These are phyloP conservation scores for Podospora australis DNA, from an alignment of 495 filamentous ascomycete genomes.

Conservation along the genomic window DNA sequence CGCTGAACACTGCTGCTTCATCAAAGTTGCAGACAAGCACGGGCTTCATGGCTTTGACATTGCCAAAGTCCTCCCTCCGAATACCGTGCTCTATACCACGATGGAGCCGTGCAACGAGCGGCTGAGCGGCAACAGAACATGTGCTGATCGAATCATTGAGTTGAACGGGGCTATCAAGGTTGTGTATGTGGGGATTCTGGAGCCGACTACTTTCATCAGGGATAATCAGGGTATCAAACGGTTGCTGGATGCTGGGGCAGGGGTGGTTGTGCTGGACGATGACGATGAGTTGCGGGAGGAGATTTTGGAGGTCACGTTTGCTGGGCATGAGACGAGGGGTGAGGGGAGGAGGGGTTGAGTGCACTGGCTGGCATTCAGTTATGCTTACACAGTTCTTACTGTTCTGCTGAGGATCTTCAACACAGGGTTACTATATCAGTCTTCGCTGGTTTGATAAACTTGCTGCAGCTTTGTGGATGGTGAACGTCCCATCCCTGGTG, in stretches of 20 bases:
- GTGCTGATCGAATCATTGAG: constrained; percentile 62
- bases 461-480: too few relatives aligned
- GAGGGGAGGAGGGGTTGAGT: not conserved
- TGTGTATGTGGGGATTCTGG: constrained; percentile 71
- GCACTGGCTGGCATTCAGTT: too few relatives aligned
- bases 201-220: constrained; percentile 70
- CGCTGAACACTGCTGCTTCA: constrained; percentile 44
- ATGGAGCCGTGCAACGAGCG: constrained; percentile 79
- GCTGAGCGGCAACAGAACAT: constrained; percentile 62
- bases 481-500: too few relatives aligned
- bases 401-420: too few relatives aligned
- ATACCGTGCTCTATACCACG: constrained; percentile 66
- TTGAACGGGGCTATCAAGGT: constrained; percentile 51
- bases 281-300: constrained; percentile 38
- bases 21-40: constrained; percentile 38
- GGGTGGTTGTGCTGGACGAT: constrained; percentile 56
- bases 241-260: constrained; percentile 56
- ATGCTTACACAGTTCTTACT: too few relatives aligned
- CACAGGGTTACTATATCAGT: too few relatives aligned
- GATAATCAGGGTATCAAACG: constrained; percentile 59
- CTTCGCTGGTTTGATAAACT: too few relatives aligned
- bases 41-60: constrained; percentile 34
- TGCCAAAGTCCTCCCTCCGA: constrained; percentile 30
- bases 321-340: constrained; percentile 29
- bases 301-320: constrained; percentile 62